Conservation (phyloP, 345 rosid genomes). For the Hibiscus trionum region DNA sequence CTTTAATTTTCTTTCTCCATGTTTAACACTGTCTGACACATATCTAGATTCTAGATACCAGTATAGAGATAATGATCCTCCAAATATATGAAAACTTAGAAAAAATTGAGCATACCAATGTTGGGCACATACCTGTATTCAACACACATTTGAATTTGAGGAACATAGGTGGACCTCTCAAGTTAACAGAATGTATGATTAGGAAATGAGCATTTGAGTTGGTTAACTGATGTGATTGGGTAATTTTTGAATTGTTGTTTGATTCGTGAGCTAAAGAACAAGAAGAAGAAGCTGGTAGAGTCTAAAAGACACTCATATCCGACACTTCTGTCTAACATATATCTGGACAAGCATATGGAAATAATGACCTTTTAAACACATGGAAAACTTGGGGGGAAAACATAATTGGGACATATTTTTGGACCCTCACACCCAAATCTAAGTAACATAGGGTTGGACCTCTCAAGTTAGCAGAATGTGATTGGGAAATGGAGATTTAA, state of each 20-base stretch:
- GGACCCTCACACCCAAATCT: too few species aligned
- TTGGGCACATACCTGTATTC: not conserved
- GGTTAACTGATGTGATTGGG: not conserved
- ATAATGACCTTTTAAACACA: too few species aligned
- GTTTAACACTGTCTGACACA: not conserved
- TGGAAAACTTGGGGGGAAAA: too few species aligned
- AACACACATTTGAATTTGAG: not conserved
- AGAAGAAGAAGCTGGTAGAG: not conserved
- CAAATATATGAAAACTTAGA: not conserved
- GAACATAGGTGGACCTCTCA: not conserved
- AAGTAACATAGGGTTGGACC: too few species aligned
- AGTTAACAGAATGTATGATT: not conserved
- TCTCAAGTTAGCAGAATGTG: too few species aligned
- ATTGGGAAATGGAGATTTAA: too few species aligned
- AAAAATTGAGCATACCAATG: not conserved
- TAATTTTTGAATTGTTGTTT: not conserved
- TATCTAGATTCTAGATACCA: too few species aligned
- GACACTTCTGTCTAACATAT: too few species aligned
- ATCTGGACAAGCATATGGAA: too few species aligned
- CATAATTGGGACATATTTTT: too few species aligned
- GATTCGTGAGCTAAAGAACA: not conserved
- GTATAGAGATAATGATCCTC: not conserved
- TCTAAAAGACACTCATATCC: not conserved
- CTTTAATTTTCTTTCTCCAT: not conserved
- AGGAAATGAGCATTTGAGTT: not conserved